A percentile compares a stretch with the other conserved stretches of the same genome.
Conservation (phyloP, 805 yeast species). For the Wilhelminamyces savonicus region DNA sequence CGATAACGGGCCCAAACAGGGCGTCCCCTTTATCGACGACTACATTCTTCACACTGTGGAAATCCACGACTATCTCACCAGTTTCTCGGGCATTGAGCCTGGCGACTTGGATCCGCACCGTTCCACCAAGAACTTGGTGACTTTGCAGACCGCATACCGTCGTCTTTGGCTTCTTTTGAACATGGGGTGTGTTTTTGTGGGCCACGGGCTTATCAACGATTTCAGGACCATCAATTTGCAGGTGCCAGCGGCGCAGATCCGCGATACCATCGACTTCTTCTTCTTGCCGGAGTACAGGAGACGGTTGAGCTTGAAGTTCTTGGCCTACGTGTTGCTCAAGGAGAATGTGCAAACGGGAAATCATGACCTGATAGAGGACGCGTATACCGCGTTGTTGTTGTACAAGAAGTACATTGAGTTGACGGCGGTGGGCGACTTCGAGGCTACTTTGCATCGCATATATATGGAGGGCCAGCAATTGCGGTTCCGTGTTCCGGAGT, state of each 20-base stretch:
- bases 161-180: conserved; percentile 86
- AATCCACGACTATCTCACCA: conserved; percentile 82
- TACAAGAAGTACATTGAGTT: conserved; percentile 70
- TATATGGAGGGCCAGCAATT: conserved; percentile 63
- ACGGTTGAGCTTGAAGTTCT: conserved; percentile 74
- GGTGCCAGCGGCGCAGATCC: conserved; percentile 77
- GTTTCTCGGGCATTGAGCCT: conserved; percentile 87
- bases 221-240: conserved; percentile 89
- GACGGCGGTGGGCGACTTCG: conserved; percentile 51
- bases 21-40: conserved; percentile 86
- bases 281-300: conserved; percentile 71
- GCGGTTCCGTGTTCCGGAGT: conserved; percentile 53
- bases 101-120: conserved; percentile 76
- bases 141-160: conserved; percentile 77
- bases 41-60: conserved; percentile 69
- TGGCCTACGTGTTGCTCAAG: conserved; percentile 72
- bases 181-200: conserved; percentile 86
- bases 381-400: conserved; percentile 72
- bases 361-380: conserved; percentile 97
- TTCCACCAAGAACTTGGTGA: conserved; percentile 66
- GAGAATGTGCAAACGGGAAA: conserved; percentile 84
- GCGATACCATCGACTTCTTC: conserved; percentile 82
- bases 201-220: conserved; percentile 89
- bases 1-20: conserved; percentile 55
- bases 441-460: conserved; percentile 54